Conservation (phyloP, 306 rosid species). For the Acacia melanoxylon region DNA sequence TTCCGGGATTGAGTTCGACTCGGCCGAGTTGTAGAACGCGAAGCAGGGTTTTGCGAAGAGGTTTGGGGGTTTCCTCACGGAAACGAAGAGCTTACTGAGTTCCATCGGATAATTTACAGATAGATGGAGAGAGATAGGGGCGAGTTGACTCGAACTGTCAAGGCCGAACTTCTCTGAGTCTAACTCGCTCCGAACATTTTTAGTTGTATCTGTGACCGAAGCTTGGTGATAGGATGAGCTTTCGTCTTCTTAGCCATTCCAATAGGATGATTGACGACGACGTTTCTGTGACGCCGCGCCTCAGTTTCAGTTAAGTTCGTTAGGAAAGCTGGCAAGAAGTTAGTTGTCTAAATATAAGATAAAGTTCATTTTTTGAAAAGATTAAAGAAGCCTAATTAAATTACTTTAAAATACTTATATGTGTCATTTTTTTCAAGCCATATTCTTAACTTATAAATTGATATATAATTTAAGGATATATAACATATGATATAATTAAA, state of each 20-base stretch:
- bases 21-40: conserved; percentile 41
- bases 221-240: neutral
- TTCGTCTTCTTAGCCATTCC: neutral
- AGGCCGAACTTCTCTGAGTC: conserved; percentile 12
- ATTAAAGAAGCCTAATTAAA: too few species aligned
- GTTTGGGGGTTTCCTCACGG: conserved; percentile 28
- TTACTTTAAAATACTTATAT: too few species aligned
- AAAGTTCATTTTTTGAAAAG: too few species aligned
- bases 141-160: conserved; percentile 46
- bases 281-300: neutral
- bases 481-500: too few species aligned
- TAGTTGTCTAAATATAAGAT: too few species aligned
- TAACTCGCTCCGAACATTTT: neutral
- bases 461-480: too few species aligned
- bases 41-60: conserved; percentile 29
- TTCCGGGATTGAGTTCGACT: conserved; percentile 21
- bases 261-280: neutral
- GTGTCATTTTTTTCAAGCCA: too few species aligned
- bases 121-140: neutral
- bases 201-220: neutral
- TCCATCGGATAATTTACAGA: neutral
- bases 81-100: conserved; percentile 37
- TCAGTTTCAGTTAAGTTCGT: conserved; percentile 7
- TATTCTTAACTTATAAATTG: too few species aligned
- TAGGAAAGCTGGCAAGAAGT: neutral